Base-by-base conservation (phyloP, 176 grass and related monocot species). In the Dendrocalamus sinicus region DNA sequence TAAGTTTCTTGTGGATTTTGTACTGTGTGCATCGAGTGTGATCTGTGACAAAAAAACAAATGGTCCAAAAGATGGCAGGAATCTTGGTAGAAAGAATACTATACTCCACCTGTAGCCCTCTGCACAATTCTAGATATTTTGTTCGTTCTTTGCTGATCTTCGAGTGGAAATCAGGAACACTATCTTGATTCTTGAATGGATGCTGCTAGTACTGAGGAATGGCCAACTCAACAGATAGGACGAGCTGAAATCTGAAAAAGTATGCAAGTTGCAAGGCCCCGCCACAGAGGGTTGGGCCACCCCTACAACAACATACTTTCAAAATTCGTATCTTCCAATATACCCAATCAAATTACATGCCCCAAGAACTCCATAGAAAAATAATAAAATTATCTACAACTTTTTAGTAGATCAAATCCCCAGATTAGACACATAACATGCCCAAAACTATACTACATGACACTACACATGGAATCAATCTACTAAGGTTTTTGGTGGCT, bases 61-160 rank as follows among this genome's bases (percentile, higher is more conserved):
- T 35, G 41, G 50, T 47, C 1, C 41, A 76, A 41, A 52, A 74
- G 69, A 82, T 69, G 86, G 26, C 71, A 60, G 72, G 72, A 82
- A 48, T 78, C 71, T 75, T 19, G 46, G 26, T 16, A 5, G 23
- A 75, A 35, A 74, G 0, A 54, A 81, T 80, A 43, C 13, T 86
- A 52, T 73, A 61, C 52, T 63, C 55, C 81, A 75, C 60, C 20
- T 16, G 68, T 15, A 50, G 70, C 43, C 28, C 20, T 47, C 41
- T 16, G 24, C 54, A 50, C 23, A 62, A 35, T 48, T 83, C 67
- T 58, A 28, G 60, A 43, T 59, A 60, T 57, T 60, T 77, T 77
- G 32, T 35, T 59, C 19, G 19, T 59, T 59, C 30, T 57, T 19
- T 51, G 2, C 9, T 39, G 43, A 13, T 72, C 39, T 61, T 73